These are phyloP conservation scores for Diospyros lotus DNA, from an alignment of 148 eudicot genomes.

Conservation along the genomic window DNA sequence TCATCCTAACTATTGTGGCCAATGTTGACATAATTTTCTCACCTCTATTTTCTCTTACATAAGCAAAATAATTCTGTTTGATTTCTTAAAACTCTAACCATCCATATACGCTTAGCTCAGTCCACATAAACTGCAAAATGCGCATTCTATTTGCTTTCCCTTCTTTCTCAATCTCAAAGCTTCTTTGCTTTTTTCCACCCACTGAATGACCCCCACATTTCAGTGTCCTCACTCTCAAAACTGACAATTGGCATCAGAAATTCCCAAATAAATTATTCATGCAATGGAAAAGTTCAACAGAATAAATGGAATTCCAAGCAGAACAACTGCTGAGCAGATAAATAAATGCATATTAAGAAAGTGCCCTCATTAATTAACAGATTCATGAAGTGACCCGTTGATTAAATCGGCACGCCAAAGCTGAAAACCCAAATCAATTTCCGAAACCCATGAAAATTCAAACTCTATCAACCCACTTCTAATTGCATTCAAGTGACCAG, in stretches of 20 bases:
- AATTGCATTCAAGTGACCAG: not conserved
- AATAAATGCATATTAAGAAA: not conserved
- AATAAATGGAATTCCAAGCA: not conserved
- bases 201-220: not conserved
- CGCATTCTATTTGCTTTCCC: not conserved
- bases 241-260: not conserved
- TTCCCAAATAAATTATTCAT: not conserved
- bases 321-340: not conserved
- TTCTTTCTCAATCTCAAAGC: not conserved
- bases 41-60: not conserved
- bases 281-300: not conserved
- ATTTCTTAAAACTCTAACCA: not conserved
- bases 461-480: not conserved
- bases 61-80: not conserved
- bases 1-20: not conserved
- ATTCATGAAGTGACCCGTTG: not conserved
- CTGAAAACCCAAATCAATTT: not conserved
- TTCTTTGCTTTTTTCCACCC: not conserved
- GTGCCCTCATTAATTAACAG: not conserved
- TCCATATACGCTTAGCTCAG: not conserved
- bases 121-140: not conserved
- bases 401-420: not conserved
- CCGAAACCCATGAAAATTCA: not conserved
- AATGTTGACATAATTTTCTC: not conserved
- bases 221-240: too few species aligned